Base-by-base conservation (phyloP, 129 eudicot species). In the Deinandra increscens region DNA sequence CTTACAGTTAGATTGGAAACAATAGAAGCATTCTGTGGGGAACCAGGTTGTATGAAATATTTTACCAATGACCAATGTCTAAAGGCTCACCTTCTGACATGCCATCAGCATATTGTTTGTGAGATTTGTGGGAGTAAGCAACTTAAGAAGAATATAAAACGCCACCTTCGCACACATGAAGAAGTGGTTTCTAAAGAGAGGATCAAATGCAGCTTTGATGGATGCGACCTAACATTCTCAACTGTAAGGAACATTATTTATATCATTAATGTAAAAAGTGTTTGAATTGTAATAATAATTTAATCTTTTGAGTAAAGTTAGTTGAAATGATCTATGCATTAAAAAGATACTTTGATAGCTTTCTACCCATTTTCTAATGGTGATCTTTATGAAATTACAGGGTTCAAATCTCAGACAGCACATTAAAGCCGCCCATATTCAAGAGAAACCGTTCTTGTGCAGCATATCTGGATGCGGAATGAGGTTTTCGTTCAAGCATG, bases 401-500 rank as follows among this genome's bases (percentile, higher is more conserved):
- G 75, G 41, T 41, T 94, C 99, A 49, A 94, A 94, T 71, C 96
- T 94, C 9, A 79, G 46, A 33, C 91, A 83, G 36, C 99, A 94
- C 48, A 41, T 94, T 7, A 87, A 90, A 80, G 84, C 91, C 26
- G 89, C 74, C 7, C 99, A 94, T 81, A 65, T 77, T 39, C 79
- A 82, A 50, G 71, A 78, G 9, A 82, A 81, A 43, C 99, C 93
- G 1, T 94, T 73, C 64, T 75, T 68, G 8, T 94, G 99, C 66
- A 70, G 90, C 63, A 11, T 87, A 37, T 71, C 83, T n/a, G 92
- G 87, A 13, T 94, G 97, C 87, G 84, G 81, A 55, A 84, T 68
- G 99, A 85, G 74, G 23, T 94, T 94, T 70, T 37, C 91, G 0
- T 90, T 83, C 77, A 94, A 90, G 79, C 99, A 90, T 44, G 99